phyloP scores from a whole-genome alignment of 1,284 basidiomycete genomes.

The Fistulina hepatica region DNA sequence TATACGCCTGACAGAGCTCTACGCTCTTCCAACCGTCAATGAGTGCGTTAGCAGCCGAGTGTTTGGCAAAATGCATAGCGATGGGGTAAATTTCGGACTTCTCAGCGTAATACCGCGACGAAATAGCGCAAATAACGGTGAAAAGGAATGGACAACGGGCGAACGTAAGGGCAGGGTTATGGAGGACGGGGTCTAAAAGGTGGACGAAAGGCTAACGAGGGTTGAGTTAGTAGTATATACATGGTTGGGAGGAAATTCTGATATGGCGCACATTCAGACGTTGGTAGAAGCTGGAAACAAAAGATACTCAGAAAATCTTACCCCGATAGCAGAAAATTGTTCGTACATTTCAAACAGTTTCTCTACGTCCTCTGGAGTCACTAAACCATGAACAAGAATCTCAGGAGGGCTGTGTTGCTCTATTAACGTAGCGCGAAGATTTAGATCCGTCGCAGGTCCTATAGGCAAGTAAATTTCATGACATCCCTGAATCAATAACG shows the following conservation, averaged over 20 bases:
- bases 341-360: constrained; percentile 76
- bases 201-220: constrained; percentile 54
- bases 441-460: constrained; percentile 63
- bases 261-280: constrained; percentile 49
- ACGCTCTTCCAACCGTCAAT: constrained; percentile 77
- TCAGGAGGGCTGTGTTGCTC: constrained; percentile 75
- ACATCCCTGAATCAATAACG: constrained; percentile 7
- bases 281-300: constrained; percentile 50
- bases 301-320: constrained; percentile 9
- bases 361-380: constrained; percentile 72
- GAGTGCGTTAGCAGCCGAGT: constrained; percentile 66
- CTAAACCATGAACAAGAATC: constrained; percentile 71
- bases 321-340: constrained; percentile 1
- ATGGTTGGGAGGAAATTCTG: neutral
- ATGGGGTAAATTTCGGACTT: constrained; percentile 75
- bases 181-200: constrained; percentile 60
- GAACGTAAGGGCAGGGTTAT: constrained; percentile 63
- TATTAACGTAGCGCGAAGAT: constrained; percentile 60
- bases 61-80: constrained; percentile 80
- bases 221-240: constrained; percentile 11
- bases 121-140: constrained; percentile 71
- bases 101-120: constrained; percentile 62
- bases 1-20: constrained; percentile 67
- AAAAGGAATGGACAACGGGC: constrained; percentile 73
- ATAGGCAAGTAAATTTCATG: constrained; percentile 4